Conservation (phyloP, 2,329 filamentous ascomycete genomes). For the Colletotrichum orbiculare region DNA sequence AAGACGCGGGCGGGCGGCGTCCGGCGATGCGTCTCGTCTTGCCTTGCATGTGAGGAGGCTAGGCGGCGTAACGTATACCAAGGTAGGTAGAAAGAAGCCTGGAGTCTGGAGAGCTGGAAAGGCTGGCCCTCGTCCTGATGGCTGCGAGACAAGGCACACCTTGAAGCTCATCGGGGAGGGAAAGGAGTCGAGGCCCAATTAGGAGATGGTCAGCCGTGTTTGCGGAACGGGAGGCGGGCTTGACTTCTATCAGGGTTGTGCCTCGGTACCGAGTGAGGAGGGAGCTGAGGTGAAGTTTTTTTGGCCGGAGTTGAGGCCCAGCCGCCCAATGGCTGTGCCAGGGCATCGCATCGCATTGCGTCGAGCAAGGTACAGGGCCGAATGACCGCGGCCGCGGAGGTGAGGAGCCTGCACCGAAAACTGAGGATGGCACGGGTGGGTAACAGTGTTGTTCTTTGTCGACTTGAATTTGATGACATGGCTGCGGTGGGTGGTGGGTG, state of each 20-base stretch:
- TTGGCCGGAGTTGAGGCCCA: background rate
- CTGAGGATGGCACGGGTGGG: background rate
- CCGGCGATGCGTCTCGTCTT: slow-evolving; percentile 1
- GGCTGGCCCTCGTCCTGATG: slow-evolving; percentile 10
- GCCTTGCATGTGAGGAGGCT: too few relatives aligned
- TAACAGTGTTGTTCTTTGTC: background rate
- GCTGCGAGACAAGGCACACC: slow-evolving; percentile 13
- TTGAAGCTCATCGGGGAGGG: background rate
- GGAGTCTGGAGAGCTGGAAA: slow-evolving; percentile 28
- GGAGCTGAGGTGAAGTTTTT: slow-evolving; percentile 12
- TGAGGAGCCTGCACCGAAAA: slow-evolving; percentile 14
- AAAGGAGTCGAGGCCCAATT: slow-evolving; percentile 32
- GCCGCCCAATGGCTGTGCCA: too few relatives aligned
- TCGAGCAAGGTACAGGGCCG: slow-evolving; percentile 31
- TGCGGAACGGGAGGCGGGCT: slow-evolving; percentile 32
- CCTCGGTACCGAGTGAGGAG: slow-evolving; percentile 30
- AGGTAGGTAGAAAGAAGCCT: slow-evolving; percentile 13
- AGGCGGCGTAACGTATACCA: too few relatives aligned
- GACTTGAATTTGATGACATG: background rate
- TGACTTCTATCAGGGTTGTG: slow-evolving; percentile 15
- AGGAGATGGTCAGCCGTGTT: slow-evolving; percentile 29
- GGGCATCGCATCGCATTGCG: too few relatives aligned
- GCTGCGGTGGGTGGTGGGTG: background rate
- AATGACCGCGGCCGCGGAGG: slow-evolving; percentile 30
- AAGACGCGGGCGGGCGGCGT: slow-evolving; percentile 19